Base-by-base conservation (phyloP, 495 filamentous ascomycete genomes). In the Glonium stellatum region DNA sequence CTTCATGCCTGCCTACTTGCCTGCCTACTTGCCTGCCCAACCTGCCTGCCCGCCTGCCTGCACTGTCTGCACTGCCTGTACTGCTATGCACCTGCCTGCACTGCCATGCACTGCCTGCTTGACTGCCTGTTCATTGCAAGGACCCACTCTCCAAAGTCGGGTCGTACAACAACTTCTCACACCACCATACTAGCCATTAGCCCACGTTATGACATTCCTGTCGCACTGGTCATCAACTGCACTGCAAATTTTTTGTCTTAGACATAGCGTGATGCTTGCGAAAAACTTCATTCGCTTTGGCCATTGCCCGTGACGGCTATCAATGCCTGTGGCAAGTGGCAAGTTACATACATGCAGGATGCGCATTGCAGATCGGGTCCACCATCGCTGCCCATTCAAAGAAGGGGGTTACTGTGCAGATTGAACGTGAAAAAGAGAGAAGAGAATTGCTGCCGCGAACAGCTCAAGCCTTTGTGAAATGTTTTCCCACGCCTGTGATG, bases 301-400 rank as follows among this genome's bases (percentile, higher is more conserved):
- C 19, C 48, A 25, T 15, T 13, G 48, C 48, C 21, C 48, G 19
- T 51, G 48, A 13, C 39, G 39, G n/a, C 18, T 51, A 25, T 51
- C 31, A 15, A 5, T 27, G 21, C 25, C 21, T 10, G 48, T 25
- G 48, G 48, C 48, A 51, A 31, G 27, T 31, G 27, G 27, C 27
- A 31, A 51, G 48, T 31, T 51, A 27, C 48, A 51, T 51, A 51
- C 48, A 44, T 44, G 39, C 10, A 44, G 39, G 13, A 18, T 44
- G 39, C 39, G 39, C 39, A 4, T 44, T 44, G 39, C 39, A 51
- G 18, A 51, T 51, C 48, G 31, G 48, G 25, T 51, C 8, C 48
- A 25, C 21, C 48, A 27, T 15, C 48, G 48, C 48, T 51, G 48
- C 48, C 19, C 21, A 15, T 22, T 2, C 39, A 44, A 44, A 44